phyloP scores from a whole-genome alignment of 148 eudicot genomes.

The Hydrangea macrophylla region DNA sequence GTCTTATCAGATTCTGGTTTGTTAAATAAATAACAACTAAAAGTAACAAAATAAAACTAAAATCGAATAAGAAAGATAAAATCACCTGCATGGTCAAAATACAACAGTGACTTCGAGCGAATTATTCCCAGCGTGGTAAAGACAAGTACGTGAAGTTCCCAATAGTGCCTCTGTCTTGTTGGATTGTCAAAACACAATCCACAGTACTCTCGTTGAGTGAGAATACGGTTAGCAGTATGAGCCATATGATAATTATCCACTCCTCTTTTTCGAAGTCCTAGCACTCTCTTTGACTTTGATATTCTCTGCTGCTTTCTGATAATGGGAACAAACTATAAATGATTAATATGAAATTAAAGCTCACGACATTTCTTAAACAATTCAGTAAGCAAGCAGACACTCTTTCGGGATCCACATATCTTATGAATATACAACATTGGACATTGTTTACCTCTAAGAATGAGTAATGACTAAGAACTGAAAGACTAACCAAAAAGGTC shows the following conservation, averaged over 20 bases:
- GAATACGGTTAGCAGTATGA: slow-evolving; percentile 46
- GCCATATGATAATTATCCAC: slow-evolving; percentile 36
- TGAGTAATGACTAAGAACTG: too few relatives aligned
- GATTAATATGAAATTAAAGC: slow-evolving; percentile 7
- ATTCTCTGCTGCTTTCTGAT: slow-evolving; percentile 69
- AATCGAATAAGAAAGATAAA: too few relatives aligned
- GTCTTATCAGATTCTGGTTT: background rate
- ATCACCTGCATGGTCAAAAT: slow-evolving; percentile 80
- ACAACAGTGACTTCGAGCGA: slow-evolving; percentile 88
- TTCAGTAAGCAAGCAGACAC: background rate
- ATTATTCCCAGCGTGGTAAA: slow-evolving; percentile 71
- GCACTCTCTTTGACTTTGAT: slow-evolving; percentile 32
- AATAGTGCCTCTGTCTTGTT: slow-evolving; percentile 79
- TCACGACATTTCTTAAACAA: background rate
- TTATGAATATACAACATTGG: too few relatives aligned
- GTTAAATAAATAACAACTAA: too few relatives aligned
- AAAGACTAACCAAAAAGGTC: too few relatives aligned
- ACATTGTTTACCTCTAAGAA: too few relatives aligned
- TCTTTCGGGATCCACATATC: background rate
- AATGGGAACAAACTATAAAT: slow-evolving; percentile 18
- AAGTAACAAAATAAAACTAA: background rate
- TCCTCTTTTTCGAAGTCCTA: slow-evolving; percentile 49
- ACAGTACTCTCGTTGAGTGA: slow-evolving; percentile 90
- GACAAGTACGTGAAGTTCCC: slow-evolving; percentile 83
- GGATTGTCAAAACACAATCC: slow-evolving; percentile 92